Conservation (phyloP, 2,329 filamentous ascomycete genomes). For the Fonsecaea multimorphosa region DNA sequence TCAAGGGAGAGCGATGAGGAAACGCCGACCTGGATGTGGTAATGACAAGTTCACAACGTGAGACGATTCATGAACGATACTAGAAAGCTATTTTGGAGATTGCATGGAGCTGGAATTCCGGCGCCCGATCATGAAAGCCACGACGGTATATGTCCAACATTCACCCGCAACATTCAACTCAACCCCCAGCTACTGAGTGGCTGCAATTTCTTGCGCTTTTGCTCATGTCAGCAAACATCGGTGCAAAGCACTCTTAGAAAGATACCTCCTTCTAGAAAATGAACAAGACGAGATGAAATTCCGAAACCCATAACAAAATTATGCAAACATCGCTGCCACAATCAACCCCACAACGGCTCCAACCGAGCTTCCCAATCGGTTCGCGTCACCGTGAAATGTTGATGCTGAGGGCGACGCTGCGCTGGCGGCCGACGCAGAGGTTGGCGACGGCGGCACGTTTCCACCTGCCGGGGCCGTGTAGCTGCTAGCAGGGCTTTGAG, state of each 20-base stretch:
- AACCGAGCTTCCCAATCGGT: conserved; percentile 22
- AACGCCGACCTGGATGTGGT: not conserved
- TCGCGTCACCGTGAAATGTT: conserved; percentile 31
- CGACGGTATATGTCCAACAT: conserved; percentile 12
- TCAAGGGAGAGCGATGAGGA: conserved; percentile 35
- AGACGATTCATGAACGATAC: conserved; percentile 24
- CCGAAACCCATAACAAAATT: not conserved
- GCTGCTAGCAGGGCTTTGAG: conserved; percentile 21
- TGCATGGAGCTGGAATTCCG: conserved; percentile 13
- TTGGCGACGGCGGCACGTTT: conserved; percentile 22
- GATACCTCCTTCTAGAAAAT: conserved; percentile 3
- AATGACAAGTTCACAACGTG: not conserved
- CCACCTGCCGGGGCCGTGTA: conserved; percentile 30
- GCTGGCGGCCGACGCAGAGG: not conserved
- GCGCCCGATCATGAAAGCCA: conserved; percentile 15
- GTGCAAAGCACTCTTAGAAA: conserved; percentile 11
- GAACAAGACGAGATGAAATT: conserved; percentile 7
- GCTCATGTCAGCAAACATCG: not conserved
- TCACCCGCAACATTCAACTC: not conserved
- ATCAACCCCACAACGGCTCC: conserved; percentile 26
- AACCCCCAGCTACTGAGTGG: not conserved
- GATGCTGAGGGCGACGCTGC: conserved; percentile 19
- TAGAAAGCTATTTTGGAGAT: conserved; percentile 22
- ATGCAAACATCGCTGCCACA: conserved; percentile 28
- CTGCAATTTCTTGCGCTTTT: not conserved